Conservation (phyloP, 2,329 filamentous ascomycete genomes). For the Acephala macrosclerotiorum region DNA sequence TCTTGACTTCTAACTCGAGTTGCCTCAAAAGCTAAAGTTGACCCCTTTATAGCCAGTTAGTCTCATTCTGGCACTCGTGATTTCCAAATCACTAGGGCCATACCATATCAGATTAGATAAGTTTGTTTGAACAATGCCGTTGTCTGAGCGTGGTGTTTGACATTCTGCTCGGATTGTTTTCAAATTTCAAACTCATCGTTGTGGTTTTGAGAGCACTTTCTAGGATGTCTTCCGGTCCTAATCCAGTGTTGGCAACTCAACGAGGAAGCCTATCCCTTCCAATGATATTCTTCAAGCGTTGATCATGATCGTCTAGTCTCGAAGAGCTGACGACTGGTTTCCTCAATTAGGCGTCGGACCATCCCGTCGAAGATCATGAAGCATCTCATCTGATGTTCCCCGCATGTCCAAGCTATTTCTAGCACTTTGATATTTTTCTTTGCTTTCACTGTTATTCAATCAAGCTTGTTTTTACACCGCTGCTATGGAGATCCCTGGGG, state of each 20-base stretch:
- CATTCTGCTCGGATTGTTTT: background rate
- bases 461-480: background rate
- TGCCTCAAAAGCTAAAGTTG: background rate
- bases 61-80: background rate
- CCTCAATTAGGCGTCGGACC: background rate
- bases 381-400: constrained; percentile 4
- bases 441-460: background rate
- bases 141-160: background rate
- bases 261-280: background rate
- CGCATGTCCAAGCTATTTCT: background rate
- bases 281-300: background rate
- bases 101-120: background rate
- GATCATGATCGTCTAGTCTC: background rate
- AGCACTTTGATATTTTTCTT: background rate
- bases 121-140: background rate
- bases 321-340: background rate
- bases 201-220: background rate
- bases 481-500: background rate
- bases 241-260: background rate
- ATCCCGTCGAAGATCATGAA: background rate
- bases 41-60: background rate
- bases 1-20: background rate
- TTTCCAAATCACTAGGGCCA: background rate
- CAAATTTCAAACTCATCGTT: background rate
- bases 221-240: background rate